These are phyloP conservation scores for Citrus sinensis DNA, from an alignment of 345 rosid species.

Conservation along the genomic window DVS_A1.0 CM039163.1:21797001-21797500, in stretches of 20 bases:
- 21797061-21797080: slow-evolving; percentile 89
- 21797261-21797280: not conserved
- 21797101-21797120: slow-evolving; percentile 93
- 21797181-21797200: slow-evolving; percentile 89
- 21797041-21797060: slow-evolving; percentile 78
- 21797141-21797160: slow-evolving; percentile 77
- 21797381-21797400: not conserved
- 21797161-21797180: slow-evolving; percentile 88
- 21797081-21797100: slow-evolving; percentile 98
- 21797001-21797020: slow-evolving; percentile 93
- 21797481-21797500: slow-evolving; percentile 99
- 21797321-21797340: no score
- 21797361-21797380: not conserved
- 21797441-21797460: not conserved
- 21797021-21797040: slow-evolving; percentile 85
- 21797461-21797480: slow-evolving; percentile 88
- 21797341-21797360: no score
- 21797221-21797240: not conserved
- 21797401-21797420: not conserved
- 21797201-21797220: slow-evolving; percentile 48
- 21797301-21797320: not conserved
- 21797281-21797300: not conserved
- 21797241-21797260: not conserved
- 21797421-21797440: not conserved
- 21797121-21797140: slow-evolving; percentile 73